These are phyloP conservation scores for Linnemannia elongata DNA, from an alignment of 192 early-diverging fungal species.

Conservation along the genomic window DNA sequence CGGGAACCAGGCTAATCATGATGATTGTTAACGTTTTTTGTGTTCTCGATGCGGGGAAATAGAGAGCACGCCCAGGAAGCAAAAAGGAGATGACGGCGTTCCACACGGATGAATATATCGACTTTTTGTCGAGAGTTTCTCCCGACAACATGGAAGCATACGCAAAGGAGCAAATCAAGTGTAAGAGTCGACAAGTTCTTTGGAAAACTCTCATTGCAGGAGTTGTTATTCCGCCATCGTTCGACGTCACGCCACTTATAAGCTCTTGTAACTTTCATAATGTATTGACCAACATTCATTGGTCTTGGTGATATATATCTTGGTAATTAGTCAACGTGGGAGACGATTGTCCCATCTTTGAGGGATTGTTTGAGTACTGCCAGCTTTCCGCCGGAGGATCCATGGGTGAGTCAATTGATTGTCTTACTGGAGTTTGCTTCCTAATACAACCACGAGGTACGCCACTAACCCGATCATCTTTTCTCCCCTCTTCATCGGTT, in stretches of 20 bases:
- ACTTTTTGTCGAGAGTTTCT: conserved; percentile 84
- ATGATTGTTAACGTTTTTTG: not conserved
- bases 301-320: not conserved
- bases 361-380: conserved; percentile 96
- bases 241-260: conserved; percentile 1
- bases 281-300: not conserved
- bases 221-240: not conserved
- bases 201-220: not conserved
- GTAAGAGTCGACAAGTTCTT: conserved; percentile 44
- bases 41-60: not conserved
- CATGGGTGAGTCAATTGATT: conserved; percentile 69
- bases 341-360: conserved; percentile 97
- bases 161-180: conserved; percentile 71
- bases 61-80: conserved; percentile 85
- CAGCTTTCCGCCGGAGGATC: conserved; percentile 92
- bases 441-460: not conserved
- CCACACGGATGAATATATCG: conserved; percentile 94
- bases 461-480: not conserved
- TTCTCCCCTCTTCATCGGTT: not conserved
- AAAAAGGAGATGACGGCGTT: conserved; percentile 93
- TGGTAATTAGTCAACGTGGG: conserved; percentile 77
- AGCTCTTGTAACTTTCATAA: not conserved
- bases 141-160: conserved; percentile 78
- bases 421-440: not conserved
- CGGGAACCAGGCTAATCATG: not conserved